Evolutionary conservation across 176 grass and related monocot species (phyloP).

Genomic region (Aegilops bicornis): DNA sequence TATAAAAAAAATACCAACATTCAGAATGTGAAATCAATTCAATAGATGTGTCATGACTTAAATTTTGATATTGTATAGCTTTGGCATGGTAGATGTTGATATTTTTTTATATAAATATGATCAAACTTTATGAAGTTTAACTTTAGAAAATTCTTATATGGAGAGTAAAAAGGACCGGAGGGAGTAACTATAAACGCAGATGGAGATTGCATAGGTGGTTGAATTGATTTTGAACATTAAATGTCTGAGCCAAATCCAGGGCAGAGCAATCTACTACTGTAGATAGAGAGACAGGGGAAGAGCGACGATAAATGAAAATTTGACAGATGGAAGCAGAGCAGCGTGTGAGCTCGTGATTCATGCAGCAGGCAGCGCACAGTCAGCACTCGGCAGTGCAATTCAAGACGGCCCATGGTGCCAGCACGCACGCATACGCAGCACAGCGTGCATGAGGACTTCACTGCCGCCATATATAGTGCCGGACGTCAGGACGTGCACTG

Average conservation of each 20-base stretch:
- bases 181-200: background rate
- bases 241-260: background rate
- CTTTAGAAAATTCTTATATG: too few species aligned
- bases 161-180: too few species aligned
- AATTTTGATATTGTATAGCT: too few species aligned
- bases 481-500: background rate
- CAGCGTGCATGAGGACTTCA: background rate
- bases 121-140: too few species aligned
- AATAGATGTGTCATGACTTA: too few species aligned
- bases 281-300: background rate
- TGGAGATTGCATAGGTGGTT: background rate
- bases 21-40: too few species aligned
- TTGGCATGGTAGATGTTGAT: too few species aligned
- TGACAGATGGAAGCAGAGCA: constrained; percentile 15
- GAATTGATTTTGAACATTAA: background rate
- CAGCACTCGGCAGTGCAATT: background rate
- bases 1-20: too few species aligned
- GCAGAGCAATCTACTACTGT: background rate
- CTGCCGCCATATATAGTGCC: background rate
- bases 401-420: background rate
- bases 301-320: background rate
- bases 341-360: background rate
- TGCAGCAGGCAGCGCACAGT: background rate
- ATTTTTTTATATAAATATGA: too few species aligned
- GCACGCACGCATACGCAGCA: background rate